Evolutionary conservation across 2,329 filamentous ascomycete genomes (phyloP).

Genomic region (Boeremia lycopersici): DNA sequence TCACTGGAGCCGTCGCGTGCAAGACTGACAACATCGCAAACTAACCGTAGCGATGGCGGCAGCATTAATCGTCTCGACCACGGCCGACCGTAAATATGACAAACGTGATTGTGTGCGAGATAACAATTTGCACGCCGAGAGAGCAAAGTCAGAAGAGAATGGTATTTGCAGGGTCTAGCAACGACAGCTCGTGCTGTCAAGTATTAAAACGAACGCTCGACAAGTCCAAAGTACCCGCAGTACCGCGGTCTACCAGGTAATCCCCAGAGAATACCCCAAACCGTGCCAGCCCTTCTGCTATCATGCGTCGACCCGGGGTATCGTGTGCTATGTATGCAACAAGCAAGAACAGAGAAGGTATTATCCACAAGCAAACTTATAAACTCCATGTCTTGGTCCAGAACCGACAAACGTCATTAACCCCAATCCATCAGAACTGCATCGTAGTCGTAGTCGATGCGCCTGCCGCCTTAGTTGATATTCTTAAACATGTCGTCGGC

Average conservation of each 20-base stretch:
- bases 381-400: constrained; percentile 34
- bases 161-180: constrained; percentile 19
- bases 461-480: constrained; percentile 38
- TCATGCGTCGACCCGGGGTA: constrained; percentile 44
- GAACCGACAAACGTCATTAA: constrained; percentile 41
- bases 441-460: constrained; percentile 20
- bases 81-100: no score
- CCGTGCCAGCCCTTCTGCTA: constrained; percentile 21
- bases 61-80: no score
- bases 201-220: constrained; percentile 28
- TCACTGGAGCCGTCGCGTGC: constrained; percentile 1
- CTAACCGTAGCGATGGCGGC: no score
- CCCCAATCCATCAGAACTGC: constrained; percentile 34
- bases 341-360: constrained; percentile 38
- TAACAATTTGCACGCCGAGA: neutral
- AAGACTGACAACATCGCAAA: no score
- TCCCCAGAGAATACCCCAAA: constrained; percentile 22
- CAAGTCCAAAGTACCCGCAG: constrained; percentile 17
- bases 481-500: constrained; percentile 50
- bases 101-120: neutral
- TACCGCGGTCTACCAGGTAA: constrained; percentile 16
- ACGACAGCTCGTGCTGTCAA: constrained; percentile 17
- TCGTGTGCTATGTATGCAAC: constrained; percentile 40
- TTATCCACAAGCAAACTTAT: constrained; percentile 29
- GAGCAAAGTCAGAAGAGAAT: neutral